phyloP scores from a whole-genome alignment of 2,329 filamentous ascomycete genomes.

The Neofusicoccum laricinum region DNA sequence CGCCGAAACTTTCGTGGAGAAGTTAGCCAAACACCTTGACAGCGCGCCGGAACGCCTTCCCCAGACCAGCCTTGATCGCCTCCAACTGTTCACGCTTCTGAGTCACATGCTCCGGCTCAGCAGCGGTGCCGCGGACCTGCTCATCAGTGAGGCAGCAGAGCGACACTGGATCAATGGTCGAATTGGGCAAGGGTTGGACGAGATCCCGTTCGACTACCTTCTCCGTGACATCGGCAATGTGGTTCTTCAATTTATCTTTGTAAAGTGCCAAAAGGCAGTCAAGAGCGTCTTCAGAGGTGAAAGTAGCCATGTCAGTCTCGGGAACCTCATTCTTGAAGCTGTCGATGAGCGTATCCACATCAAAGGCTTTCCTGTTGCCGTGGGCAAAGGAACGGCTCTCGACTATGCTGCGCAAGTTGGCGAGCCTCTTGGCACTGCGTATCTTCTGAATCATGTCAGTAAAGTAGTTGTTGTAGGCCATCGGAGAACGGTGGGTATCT shows the following conservation, averaged over 20 bases:
- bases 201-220: slow-evolving; percentile 41
- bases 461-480: slow-evolving; percentile 54
- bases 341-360: neutral
- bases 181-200: slow-evolving; percentile 27
- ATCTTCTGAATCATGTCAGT: slow-evolving; percentile 29
- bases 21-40: slow-evolving; percentile 35
- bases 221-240: slow-evolving; percentile 33
- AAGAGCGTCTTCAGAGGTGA: slow-evolving; percentile 34
- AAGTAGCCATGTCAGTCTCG: slow-evolving; percentile 33
- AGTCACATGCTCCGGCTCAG: slow-evolving; percentile 31
- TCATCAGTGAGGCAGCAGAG: slow-evolving; percentile 31
- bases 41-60: slow-evolving; percentile 32
- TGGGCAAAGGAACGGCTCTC: neutral
- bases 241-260: slow-evolving; percentile 37
- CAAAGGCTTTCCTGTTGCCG: neutral
- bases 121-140: slow-evolving; percentile 32
- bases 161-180: slow-evolving; percentile 25
- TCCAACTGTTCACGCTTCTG: slow-evolving; percentile 29
- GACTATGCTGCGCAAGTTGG: slow-evolving; percentile 22
- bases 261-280: slow-evolving; percentile 37
- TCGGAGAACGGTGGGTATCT: slow-evolving; percentile 48
- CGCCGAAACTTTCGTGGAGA: no score
- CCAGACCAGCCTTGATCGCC: slow-evolving; percentile 30
- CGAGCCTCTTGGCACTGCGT: slow-evolving; percentile 25
- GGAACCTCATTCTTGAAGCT: slow-evolving; percentile 9